Base-by-base conservation (phyloP, 257 asterid species). In the Ehretia macrophylla region DNA sequence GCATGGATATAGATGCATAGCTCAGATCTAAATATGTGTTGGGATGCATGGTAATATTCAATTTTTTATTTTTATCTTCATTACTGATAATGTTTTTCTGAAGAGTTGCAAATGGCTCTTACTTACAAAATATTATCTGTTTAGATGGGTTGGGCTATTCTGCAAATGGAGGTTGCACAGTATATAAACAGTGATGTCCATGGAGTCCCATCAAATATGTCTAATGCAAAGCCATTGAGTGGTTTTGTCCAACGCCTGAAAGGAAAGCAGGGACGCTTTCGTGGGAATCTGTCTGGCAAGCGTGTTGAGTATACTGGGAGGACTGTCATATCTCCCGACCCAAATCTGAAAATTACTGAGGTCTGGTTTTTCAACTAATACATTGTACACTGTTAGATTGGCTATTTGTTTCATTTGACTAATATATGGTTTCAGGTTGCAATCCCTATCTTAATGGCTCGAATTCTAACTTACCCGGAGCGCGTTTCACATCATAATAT, bases 281-380 rank as follows among this genome's bases (percentile, higher is more conserved):
- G 97, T 79, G 84, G 87, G 40, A 92, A 92, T 77, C 78, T 92
- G 67, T 88, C 91, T 0, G 99, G 99, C 57, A 92, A 92, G 81
- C 97, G 99, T 72, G 99, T 88, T 39, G 99, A 92, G 69, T 92
- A 37, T 71, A 88, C 97, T 45, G 97, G 97, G 59, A 81, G 99
- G 77, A 92, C 99, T 39, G 99, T 92, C 60, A 92, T 92, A 67
- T 92, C 97, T 62, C 99, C 96, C 18, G 99, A 92, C 64, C 99
- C 97, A 32, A 92, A 92, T 73, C 75, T 92, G 70, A 84, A 83
- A 72, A 92, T 92, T 61, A 84, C 79, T 20, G 89, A 92, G 99
- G 99, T 92, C 35, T 39, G 62, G 49, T 59, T 58, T n/a, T 40
- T 70, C 49, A 57, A 44, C 58, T 70, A 57, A 45, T 45, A 19